phyloP scores from a whole-genome alignment of 75 land plant genomes.

The Larix kaempferi region DNA sequence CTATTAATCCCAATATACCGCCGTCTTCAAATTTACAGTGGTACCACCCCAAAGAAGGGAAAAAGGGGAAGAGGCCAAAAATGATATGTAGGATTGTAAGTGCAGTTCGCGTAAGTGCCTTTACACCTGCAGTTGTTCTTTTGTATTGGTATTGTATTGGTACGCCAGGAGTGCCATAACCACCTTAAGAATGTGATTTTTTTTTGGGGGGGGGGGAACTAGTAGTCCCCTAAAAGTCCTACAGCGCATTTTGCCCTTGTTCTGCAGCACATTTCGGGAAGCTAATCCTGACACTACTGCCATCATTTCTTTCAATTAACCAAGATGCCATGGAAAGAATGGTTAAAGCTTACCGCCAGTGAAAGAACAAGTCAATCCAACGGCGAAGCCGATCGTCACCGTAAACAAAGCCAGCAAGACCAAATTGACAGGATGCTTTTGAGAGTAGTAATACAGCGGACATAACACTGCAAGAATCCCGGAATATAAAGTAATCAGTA shows the following conservation, averaged over 20 bases:
- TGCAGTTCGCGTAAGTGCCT: too few relatives aligned
- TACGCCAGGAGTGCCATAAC: too few relatives aligned
- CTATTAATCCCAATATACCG: too few relatives aligned
- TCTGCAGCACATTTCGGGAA: too few relatives aligned
- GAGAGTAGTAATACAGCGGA: conserved; percentile 17
- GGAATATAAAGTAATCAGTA: too few relatives aligned
- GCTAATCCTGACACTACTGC: background rate
- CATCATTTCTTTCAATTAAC: background rate
- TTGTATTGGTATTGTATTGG: too few relatives aligned
- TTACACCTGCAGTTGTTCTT: too few relatives aligned
- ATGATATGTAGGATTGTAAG: background rate
- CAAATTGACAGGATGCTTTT: conserved; percentile 20
- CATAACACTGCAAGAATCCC: conserved; percentile 13
- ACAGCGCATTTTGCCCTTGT: too few relatives aligned
- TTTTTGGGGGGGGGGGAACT: too few relatives aligned
- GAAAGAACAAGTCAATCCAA: conserved; percentile 9
- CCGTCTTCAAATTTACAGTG: too few relatives aligned
- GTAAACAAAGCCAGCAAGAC: conserved; percentile 16
- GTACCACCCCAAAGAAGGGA: background rate
- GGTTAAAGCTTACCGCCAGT: background rate
- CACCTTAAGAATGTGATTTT: too few relatives aligned
- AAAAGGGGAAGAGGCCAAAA: background rate
- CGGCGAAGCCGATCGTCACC: conserved; percentile 10
- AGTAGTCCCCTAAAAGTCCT: too few relatives aligned
- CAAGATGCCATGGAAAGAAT: background rate